Evolutionary conservation across 75 land plant species (phyloP).

Genomic region (Cryptomeria japonica): DNA sequence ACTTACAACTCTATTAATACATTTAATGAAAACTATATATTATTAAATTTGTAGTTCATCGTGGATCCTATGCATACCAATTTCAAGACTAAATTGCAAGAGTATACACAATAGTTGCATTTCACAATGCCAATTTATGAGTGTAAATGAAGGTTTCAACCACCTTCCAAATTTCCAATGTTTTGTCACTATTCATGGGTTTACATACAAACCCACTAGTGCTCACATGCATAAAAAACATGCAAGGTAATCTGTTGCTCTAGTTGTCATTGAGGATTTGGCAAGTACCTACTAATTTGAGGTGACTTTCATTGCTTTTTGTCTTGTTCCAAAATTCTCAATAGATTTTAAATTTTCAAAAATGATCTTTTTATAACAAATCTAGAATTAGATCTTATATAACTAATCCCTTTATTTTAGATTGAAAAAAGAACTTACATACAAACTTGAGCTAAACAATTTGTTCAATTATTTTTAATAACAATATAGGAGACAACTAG

Average conservation of each 20-base stretch:
- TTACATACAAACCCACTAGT: background rate
- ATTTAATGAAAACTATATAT: too few relatives aligned
- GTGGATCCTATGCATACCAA: too few relatives aligned
- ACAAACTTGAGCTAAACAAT: too few relatives aligned
- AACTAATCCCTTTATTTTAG: too few relatives aligned
- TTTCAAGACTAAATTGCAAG: constrained; percentile 17
- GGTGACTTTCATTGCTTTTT: too few relatives aligned
- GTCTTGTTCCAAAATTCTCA: too few relatives aligned
- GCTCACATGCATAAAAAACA: constrained; percentile 1
- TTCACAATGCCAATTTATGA: constrained; percentile 10
- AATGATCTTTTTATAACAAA: too few relatives aligned
- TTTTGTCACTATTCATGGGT: background rate
- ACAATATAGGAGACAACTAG: background rate
- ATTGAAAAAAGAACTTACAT: too few relatives aligned
- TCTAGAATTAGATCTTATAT: too few relatives aligned
- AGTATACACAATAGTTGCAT: constrained; percentile 9
- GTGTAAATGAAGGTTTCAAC: constrained; percentile 9
- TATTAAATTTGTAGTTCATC: too few relatives aligned
- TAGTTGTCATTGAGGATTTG: background rate
- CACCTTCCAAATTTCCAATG: constrained; percentile 6
- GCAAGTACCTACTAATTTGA: background rate
- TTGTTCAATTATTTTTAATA: background rate
- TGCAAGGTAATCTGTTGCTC: constrained; percentile 20
- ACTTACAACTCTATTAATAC: too few relatives aligned
- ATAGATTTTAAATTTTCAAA: too few relatives aligned